These are phyloP conservation scores for Saururus chinensis DNA, from an alignment of 164 flowering plant species.

Conservation along the genomic window DNA sequence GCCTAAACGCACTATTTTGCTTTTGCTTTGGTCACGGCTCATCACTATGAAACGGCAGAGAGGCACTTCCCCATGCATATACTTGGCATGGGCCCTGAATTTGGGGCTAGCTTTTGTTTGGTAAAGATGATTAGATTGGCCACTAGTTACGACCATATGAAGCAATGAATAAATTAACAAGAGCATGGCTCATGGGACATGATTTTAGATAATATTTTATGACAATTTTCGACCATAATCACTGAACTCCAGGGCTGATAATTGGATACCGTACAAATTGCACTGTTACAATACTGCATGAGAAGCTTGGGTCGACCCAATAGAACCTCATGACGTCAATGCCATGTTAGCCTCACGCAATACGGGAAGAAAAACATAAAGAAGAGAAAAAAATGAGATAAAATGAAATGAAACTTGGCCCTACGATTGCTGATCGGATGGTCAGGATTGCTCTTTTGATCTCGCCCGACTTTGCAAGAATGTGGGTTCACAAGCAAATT, in stretches of 20 bases:
- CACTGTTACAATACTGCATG: no score
- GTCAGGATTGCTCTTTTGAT: neutral
- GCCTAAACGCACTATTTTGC: neutral
- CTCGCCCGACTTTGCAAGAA: neutral
- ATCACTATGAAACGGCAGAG: neutral
- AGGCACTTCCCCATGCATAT: slow-evolving; percentile 1
- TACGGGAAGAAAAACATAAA: no score
- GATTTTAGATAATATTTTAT: no score
- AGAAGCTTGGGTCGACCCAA: neutral
- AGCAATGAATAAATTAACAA: slow-evolving; percentile 11
- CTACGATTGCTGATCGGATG: neutral
- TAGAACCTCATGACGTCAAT: neutral
- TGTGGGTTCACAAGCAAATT: neutral
- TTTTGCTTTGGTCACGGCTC: neutral
- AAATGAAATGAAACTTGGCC: neutral
- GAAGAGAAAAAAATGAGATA: no score
- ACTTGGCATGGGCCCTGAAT: neutral
- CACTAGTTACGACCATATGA: slow-evolving; percentile 8
- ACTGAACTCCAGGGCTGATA: no score
- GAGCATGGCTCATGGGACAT: slow-evolving; percentile 6
- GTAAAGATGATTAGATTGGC: slow-evolving; percentile 4
- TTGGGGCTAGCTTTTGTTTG: neutral
- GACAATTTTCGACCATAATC: no score
- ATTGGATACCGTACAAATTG: neutral
- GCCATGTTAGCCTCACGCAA: neutral